phyloP scores from a whole-genome alignment of 2,329 filamentous ascomycete genomes.

The Arthroderma sp. region DNA sequence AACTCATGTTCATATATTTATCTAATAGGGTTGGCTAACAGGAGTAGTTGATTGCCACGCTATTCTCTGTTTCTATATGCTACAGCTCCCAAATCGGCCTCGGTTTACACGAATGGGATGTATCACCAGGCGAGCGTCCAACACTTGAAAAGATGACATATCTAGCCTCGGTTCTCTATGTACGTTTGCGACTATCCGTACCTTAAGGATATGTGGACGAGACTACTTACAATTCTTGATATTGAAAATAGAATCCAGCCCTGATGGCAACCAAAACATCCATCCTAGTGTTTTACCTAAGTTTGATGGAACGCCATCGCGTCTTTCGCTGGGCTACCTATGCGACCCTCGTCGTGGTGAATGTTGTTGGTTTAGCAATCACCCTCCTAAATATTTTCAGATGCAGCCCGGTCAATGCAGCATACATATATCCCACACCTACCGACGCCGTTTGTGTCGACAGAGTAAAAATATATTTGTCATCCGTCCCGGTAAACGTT shows the following conservation, averaged over 20 bases:
- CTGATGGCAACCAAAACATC: slow-evolving; percentile 87
- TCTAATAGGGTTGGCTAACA: slow-evolving; percentile 3
- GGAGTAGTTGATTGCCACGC: slow-evolving; percentile 30
- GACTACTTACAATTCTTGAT: neutral
- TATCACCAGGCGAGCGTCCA: slow-evolving; percentile 18
- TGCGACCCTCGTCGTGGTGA: slow-evolving; percentile 62
- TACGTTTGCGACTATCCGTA: slow-evolving; percentile 3
- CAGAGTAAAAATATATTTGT: slow-evolving; percentile 51
- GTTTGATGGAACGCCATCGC: slow-evolving; percentile 64
- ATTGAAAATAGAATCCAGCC: slow-evolving; percentile 54
- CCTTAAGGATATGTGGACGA: neutral
- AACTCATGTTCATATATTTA: neutral
- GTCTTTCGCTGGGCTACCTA: slow-evolving; percentile 75
- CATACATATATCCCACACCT: slow-evolving; percentile 43
- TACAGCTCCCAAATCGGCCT: slow-evolving; percentile 31
- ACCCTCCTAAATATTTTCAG: slow-evolving; percentile 82
- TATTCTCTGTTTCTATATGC: slow-evolving; percentile 35
- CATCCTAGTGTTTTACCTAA: slow-evolving; percentile 82
- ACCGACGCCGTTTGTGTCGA: slow-evolving; percentile 42
- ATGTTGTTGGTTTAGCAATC: slow-evolving; percentile 61
- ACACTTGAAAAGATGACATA: slow-evolving; percentile 38
- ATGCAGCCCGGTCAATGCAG: slow-evolving; percentile 60
- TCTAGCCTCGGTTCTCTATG: slow-evolving; percentile 16
- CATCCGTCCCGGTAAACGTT: slow-evolving; percentile 79
- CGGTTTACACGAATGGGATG: slow-evolving; percentile 29